Percentiles rank a stretch among this genome's conserved stretches.
Evolutionary conservation across 148 eudicot species (phyloP).

Genomic region (Linanthus parryae): DNA sequence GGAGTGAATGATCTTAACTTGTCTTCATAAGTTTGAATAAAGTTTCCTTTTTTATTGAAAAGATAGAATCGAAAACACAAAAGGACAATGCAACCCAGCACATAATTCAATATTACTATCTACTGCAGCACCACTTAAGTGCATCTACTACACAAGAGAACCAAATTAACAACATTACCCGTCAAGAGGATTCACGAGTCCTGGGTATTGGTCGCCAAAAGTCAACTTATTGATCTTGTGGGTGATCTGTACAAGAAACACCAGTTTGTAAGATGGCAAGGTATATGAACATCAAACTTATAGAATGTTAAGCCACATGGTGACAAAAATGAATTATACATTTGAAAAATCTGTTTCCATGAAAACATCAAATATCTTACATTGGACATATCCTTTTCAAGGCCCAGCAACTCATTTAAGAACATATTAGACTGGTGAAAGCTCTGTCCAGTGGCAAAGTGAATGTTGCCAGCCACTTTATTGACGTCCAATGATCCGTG

Average conservation of each 20-base stretch:
- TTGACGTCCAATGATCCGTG: constrained; percentile 83
- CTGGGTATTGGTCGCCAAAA: constrained; percentile 6
- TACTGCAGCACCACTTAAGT: too few relatives aligned
- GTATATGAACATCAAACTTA: not conserved
- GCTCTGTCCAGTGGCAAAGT: constrained; percentile 85
- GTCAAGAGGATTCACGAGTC: constrained; percentile 8
- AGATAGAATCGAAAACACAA: too few relatives aligned
- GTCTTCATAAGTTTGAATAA: too few relatives aligned
- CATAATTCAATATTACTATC: too few relatives aligned
- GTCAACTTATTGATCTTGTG: constrained; percentile 10
- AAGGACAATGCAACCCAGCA: too few relatives aligned
- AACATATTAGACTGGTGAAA: constrained; percentile 55
- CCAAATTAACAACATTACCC: constrained; percentile 2
- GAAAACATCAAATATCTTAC: constrained; percentile 42
- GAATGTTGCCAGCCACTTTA: constrained; percentile 90
- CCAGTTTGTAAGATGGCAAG: not conserved
- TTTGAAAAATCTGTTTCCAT: too few relatives aligned
- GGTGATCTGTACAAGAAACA: constrained; percentile 2
- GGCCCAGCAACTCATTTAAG: constrained; percentile 38
- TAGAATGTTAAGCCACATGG: too few relatives aligned
- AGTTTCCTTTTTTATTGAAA: too few relatives aligned
- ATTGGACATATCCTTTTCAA: constrained; percentile 57
- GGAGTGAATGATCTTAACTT: too few relatives aligned
- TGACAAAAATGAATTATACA: too few relatives aligned
- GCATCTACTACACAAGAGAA: too few relatives aligned